Evolutionary conservation across 257 asterid genomes (phyloP), one percentile per base, ranked within the genome.

Genomic region (Capsicum rhomboideum): DNA sequence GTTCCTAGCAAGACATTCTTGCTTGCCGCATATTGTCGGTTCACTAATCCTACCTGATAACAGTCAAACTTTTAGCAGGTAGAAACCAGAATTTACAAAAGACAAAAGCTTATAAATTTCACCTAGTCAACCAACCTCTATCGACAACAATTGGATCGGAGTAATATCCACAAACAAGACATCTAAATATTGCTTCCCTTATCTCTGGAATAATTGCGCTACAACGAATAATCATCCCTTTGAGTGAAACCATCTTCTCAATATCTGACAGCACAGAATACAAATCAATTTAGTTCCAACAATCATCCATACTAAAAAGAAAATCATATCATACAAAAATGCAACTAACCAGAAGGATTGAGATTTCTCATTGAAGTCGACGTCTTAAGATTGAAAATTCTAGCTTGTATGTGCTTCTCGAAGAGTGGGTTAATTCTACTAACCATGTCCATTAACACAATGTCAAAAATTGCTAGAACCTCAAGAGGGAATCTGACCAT

Each of bases 131-230:
- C 64, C 83, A 86, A 97, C 99, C 99, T 94, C 97, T 89, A 80
- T 95, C 98, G 64, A 95, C 99, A 71, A 91, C 96, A 69, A 93
- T 84, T 74, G 99, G 99, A 18, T 95, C 99, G 40, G 97, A 92
- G 92, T 91, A 93, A 88, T 92, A 92, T 10, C 99, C 99, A 84
- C 99, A 97, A 34, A 97, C 93, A 74, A 97, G 98, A 88, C 99
- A 97, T 84, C 98, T 94, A 88, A 97, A 97, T 37, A 97, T 92
- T 0, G 99, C 97, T 89, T 94, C 99, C 88, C 97, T 90, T 84
- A 97, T 94, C 90, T 97, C 99, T 63, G 99, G 99, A 85, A 97
- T 97, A 82, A 97, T 93, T 49, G 99, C 91, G 87, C 99, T 97
- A 87, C 99, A 95, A 7, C 99, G 91, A 56, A 97, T 97, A 77